Evolutionary conservation across 176 grass and related monocot species (phyloP).

Genomic region (Poa pratensis): DNA sequence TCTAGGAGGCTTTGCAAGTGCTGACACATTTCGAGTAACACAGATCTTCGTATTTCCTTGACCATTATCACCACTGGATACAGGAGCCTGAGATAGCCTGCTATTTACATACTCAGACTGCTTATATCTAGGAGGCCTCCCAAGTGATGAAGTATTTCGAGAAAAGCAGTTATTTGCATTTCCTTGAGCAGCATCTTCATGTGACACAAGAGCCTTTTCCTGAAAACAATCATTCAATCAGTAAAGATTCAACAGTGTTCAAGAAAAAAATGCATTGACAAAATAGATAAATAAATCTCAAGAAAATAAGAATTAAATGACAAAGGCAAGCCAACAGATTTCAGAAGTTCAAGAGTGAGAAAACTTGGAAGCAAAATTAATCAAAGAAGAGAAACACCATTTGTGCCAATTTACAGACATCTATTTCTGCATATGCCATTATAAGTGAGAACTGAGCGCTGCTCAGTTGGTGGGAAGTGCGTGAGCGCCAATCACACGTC

Average conservation of each 20-base stretch:
- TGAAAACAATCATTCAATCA: constrained; percentile 45
- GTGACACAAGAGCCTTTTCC: constrained; percentile 59
- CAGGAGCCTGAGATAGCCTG: constrained; percentile 45
- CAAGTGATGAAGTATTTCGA: constrained; percentile 38
- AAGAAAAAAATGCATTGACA: not conserved
- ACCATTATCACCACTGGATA: constrained; percentile 38
- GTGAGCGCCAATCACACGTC: not conserved
- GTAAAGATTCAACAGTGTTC: constrained; percentile 1
- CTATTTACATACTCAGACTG: constrained; percentile 28
- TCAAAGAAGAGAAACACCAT: constrained; percentile 18
- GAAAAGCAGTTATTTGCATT: constrained; percentile 33
- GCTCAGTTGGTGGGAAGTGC: not conserved
- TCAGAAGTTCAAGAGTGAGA: constrained; percentile 8
- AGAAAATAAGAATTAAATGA: constrained; percentile 22
- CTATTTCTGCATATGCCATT: not conserved
- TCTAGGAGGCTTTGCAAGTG: constrained; percentile 45
- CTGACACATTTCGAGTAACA: constrained; percentile 35
- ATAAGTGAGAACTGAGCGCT: not conserved
- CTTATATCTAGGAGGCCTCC: constrained; percentile 46
- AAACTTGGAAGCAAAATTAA: constrained; percentile 26
- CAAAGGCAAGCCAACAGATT: constrained; percentile 18
- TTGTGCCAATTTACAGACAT: not conserved
- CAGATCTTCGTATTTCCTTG: constrained; percentile 44
- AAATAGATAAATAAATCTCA: constrained; percentile 6
- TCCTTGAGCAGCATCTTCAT: constrained; percentile 45